Base-by-base conservation (phyloP, 2,329 filamentous ascomycete genomes). In the Alternaria angustiovoidea region DNA sequence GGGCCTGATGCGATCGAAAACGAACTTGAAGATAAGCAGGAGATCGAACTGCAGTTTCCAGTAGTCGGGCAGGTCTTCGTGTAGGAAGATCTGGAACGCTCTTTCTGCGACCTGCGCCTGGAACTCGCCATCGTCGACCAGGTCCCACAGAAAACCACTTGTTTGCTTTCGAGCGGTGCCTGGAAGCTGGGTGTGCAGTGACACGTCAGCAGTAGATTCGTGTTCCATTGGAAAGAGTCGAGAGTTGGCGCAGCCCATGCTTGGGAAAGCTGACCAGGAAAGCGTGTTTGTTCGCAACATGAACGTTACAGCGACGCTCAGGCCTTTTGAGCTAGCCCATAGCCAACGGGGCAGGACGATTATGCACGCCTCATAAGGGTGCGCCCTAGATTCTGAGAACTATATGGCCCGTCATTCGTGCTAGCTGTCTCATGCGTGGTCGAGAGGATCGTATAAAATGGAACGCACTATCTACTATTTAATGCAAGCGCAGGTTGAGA, bases 21-120 rank as follows among this genome's bases (percentile, higher is more conserved):
- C 14, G 9, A 26, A 56, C 24, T 61, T 61, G 3, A 61, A 44
- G 28, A 22, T 36, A 44, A 53, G 14, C 3, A 61, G 43, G n/a
- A 61, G 20, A 30, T 57, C 26, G 12, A 43, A 44, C 43, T 61
- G 28, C n/a, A 61, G 28, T 4, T n/a, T 34, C 39, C 16, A 61
- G 30, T 57, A 39, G 11, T 36, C 36, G 6, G 20, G 34, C 1
- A 53, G 22, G 3, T 44, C 36, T 7, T 61, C 42, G 30, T 61
- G 53, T 26, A 59, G 38, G 20, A 44, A 43, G 11, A 59, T 34
- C 4, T 44, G 16, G 11, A 54, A 56, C 4, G 28, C 20, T 51
- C 54, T 46, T 44, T 59, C 43, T 26, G 12, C 32, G 7, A 59
- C 36, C n/a, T 59, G 20, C 20, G 43, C 49, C 43, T 59, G 28